These are phyloP conservation scores for Aspergillus ochraceus DNA, from an alignment of 2,329 filamentous ascomycete species.

Conservation along the genomic window DNA sequence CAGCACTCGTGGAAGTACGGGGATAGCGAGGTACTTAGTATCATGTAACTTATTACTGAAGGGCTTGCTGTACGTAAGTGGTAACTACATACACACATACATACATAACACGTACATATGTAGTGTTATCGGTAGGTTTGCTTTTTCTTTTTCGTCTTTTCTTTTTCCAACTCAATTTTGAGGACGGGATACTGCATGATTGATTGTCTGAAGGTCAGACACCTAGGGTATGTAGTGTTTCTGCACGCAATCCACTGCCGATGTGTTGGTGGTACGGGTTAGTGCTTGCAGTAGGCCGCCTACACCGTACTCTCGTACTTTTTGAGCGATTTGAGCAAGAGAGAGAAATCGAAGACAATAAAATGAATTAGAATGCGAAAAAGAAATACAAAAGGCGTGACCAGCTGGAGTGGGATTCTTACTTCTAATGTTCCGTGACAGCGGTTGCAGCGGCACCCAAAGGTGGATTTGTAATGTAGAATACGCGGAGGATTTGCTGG, in stretches of 20 bases:
- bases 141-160: neutral
- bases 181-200: neutral
- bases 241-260: neutral
- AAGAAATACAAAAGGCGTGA: no score
- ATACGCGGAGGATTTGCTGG: neutral
- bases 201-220: neutral
- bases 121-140: neutral
- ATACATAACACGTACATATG: neutral
- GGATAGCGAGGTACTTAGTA: neutral
- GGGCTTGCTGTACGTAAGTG: neutral
- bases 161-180: neutral
- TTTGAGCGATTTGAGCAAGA: no score
- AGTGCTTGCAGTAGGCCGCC: no score
- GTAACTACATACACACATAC: neutral
- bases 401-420: no score
- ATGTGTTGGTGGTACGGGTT: neutral
- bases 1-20: slow-evolving; percentile 11
- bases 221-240: neutral
- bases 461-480: neutral
- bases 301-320: no score
- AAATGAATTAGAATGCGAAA: neutral
- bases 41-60: neutral
- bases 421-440: neutral
- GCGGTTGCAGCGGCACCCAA: neutral
- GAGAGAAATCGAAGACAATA: neutral